phyloP scores from a whole-genome alignment of 352 stramenopile genomes.

The Aphanomyces astaci region DNA sequence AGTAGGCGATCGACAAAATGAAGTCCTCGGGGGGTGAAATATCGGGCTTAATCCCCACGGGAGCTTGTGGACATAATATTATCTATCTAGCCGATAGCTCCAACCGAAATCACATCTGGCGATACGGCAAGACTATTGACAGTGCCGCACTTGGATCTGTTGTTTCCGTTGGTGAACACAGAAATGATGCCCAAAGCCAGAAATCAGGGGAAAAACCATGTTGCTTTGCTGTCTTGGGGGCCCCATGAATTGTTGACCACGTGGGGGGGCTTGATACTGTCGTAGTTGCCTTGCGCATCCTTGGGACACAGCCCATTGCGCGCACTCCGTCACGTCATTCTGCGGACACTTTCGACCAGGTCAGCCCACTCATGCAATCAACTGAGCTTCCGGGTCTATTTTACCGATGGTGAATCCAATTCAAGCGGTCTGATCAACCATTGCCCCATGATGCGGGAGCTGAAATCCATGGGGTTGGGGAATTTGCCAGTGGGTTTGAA shows the following conservation, averaged over 20 bases:
- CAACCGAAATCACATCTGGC: slow-evolving; percentile 27
- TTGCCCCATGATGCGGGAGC: slow-evolving; percentile 30
- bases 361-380: slow-evolving; percentile 31
- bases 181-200: slow-evolving; percentile 32
- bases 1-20: neutral
- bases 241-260: slow-evolving; percentile 36
- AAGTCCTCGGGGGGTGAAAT: slow-evolving; percentile 28
- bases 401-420: slow-evolving; percentile 28
- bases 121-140: slow-evolving; percentile 28
- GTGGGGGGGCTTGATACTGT: slow-evolving; percentile 34
- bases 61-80: slow-evolving; percentile 29
- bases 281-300: slow-evolving; percentile 14
- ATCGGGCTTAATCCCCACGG: slow-evolving; percentile 31
- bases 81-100: slow-evolving; percentile 33
- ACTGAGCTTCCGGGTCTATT: slow-evolving; percentile 24
- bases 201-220: slow-evolving; percentile 22
- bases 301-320: slow-evolving; percentile 28
- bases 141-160: slow-evolving; percentile 26
- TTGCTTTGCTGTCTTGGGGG: neutral
- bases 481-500: slow-evolving; percentile 32
- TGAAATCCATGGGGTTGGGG: slow-evolving; percentile 29
- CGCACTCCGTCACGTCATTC: slow-evolving; percentile 26
- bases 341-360: slow-evolving; percentile 16
- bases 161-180: slow-evolving; percentile 32
- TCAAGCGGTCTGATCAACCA: slow-evolving; percentile 25